Base-by-base conservation (phyloP, 495 filamentous ascomycete species). In the Trichoderma orchidacearum region DNA sequence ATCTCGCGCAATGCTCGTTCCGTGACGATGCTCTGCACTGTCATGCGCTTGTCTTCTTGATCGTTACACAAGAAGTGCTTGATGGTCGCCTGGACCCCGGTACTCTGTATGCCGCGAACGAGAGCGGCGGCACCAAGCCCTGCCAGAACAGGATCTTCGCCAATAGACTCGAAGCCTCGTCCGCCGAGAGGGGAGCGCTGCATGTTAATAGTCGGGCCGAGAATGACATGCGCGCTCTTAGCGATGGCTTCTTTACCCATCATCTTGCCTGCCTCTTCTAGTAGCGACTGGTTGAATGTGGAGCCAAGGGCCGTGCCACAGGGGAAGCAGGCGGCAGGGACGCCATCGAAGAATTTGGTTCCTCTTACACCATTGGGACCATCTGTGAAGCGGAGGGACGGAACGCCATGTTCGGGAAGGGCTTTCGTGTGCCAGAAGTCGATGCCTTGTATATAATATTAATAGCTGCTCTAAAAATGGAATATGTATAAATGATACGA, bases 41-140 rank as follows among this genome's bases (percentile, higher is more conserved):
- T 81, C 72, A 85, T 79, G 0, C 87, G 72, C 67, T 82, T 79
- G 56, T 86, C 81, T 62, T 92, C 87, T 63, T 86, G 83, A 62
- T 90, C 87, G 65, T 90, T 92, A 59, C 80, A 84, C n/a, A 86
- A 81, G 62, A 87, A 92, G 64, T 92, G 87, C 74, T 90, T 92
- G 51, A 89, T 70, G 1, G 84, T 86, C 0, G 86, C 83, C 23
- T 79, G 80, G 23, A 90, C 79, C 3, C 85, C 84, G 34, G 80
- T 84, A 30, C 75, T 76, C 65, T 92, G 85, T 35, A 92, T 78
- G 11, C 86, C 85, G 59, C 80, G 81, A 58, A 83, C 79, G 30
- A 85, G 72, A 38, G 81, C 70, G 0, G 83, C 85, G 18, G 87
- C 85, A 23, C 85, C 69, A 5, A 75, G 75, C 0, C 87, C 87